A percentile compares a stretch with the other conserved stretches of the same genome.
These are phyloP conservation scores for Penicillium dipodomyicola DNA, from an alignment of 495 filamentous ascomycete genomes.

Conservation along the genomic window DNA sequence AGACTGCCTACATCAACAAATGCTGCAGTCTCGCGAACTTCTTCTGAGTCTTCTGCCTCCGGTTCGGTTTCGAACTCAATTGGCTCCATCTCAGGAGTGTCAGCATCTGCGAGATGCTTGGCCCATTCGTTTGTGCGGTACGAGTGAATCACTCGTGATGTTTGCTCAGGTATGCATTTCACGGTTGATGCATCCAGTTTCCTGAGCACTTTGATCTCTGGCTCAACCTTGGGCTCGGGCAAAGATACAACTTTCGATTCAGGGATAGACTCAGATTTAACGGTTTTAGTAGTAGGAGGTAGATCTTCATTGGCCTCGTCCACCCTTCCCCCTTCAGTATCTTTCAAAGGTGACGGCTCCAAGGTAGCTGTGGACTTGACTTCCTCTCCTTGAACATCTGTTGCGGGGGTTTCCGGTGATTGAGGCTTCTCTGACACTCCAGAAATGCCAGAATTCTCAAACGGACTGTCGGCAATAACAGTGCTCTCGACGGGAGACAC, in stretches of 20 bases:
- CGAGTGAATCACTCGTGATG: constrained; percentile 69
- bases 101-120: constrained; percentile 78
- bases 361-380: background rate
- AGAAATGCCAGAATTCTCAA: background rate
- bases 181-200: constrained; percentile 36
- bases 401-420: background rate
- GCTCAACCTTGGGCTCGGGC: constrained; percentile 1
- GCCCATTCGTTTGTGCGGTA: constrained; percentile 98
- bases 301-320: background rate
- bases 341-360: background rate
- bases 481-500: background rate
- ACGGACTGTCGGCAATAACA: background rate
- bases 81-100: constrained; percentile 68
- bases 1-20: constrained; percentile 65
- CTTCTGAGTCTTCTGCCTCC: constrained; percentile 17
- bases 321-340: background rate
- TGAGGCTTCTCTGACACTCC: background rate
- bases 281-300: background rate
- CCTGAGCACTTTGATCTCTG: constrained; percentile 26
- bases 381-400: background rate
- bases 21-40: constrained; percentile 50
- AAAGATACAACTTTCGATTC: background rate
- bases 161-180: constrained; percentile 39
- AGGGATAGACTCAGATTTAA: background rate
- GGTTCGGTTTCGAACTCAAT: constrained; percentile 45